These are phyloP conservation scores for Phytophthora fragariaefolia DNA, from an alignment of 352 stramenopile species.

Conservation along the genomic window DNA sequence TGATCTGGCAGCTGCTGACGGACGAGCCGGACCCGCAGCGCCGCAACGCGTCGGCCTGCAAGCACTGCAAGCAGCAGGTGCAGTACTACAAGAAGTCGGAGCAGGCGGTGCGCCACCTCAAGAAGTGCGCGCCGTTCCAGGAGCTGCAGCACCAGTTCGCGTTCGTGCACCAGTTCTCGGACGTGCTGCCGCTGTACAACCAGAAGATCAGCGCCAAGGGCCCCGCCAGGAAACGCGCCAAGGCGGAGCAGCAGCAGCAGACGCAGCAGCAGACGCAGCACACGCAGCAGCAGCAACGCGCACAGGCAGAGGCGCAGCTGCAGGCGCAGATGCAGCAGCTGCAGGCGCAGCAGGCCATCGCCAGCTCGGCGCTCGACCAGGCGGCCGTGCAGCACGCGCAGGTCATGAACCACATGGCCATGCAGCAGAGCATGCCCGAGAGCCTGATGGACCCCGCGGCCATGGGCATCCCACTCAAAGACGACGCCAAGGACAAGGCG, in stretches of 20 bases:
- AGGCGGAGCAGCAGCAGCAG: constrained; percentile 43
- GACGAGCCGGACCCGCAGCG: constrained; percentile 82
- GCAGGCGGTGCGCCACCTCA: constrained; percentile 83
- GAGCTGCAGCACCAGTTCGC: constrained; percentile 83
- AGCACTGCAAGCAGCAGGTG: constrained; percentile 88
- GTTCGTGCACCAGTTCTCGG: constrained; percentile 82
- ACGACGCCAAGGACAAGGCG: constrained; percentile 37
- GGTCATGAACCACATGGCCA: constrained; percentile 76
- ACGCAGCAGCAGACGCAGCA: constrained; percentile 18
- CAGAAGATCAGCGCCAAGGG: constrained; percentile 81
- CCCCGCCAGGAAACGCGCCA: constrained; percentile 69
- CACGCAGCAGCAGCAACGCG: constrained; percentile 17
- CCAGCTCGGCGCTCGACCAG: constrained; percentile 49
- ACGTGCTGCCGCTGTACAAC: constrained; percentile 84
- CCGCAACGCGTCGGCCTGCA: constrained; percentile 77
- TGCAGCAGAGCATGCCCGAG: constrained; percentile 78
- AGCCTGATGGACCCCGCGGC: constrained; percentile 65
- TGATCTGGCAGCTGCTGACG: constrained; percentile 86
- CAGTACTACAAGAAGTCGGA: constrained; percentile 91
- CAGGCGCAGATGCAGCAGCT: constrained; percentile 19
- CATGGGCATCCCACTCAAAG: constrained; percentile 58
- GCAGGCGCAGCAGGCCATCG: constrained; percentile 23
- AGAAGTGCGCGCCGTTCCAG: constrained; percentile 83
- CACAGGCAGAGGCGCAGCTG: constrained; percentile 23
- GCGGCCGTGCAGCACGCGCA: constrained; percentile 66